Conservation (phyloP, 2,329 filamentous ascomycete genomes). For the Aureobasidium sp. region DNA sequence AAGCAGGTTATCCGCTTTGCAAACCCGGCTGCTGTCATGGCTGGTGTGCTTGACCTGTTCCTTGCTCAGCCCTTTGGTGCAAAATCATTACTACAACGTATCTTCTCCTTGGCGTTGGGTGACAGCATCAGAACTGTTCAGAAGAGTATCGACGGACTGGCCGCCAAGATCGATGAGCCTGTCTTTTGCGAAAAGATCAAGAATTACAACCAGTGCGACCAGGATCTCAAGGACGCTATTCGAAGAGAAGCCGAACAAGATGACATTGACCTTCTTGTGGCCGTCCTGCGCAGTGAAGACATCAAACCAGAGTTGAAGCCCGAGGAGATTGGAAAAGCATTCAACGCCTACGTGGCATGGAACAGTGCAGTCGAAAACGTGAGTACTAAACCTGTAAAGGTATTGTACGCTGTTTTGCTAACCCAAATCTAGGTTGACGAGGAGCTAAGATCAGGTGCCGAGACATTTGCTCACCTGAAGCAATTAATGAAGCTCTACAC, state of each 20-base stretch:
- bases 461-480: conserved; percentile 91
- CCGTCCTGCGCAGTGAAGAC: conserved; percentile 71
- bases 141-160: conserved; percentile 73
- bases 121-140: conserved; percentile 86
- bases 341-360: conserved; percentile 94
- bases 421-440: conserved; percentile 54
- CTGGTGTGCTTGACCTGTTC: conserved; percentile 89
- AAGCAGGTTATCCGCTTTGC: conserved; percentile 97
- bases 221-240: conserved; percentile 66
- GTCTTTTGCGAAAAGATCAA: conserved; percentile 75
- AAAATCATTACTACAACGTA: conserved; percentile 83
- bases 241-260: conserved; percentile 66
- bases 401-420: background rate
- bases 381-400: conserved; percentile 20
- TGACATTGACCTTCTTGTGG: conserved; percentile 76
- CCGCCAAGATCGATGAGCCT: conserved; percentile 70
- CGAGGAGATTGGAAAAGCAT: conserved; percentile 74
- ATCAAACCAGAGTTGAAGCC: conserved; percentile 64
- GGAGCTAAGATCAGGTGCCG: conserved; percentile 79
- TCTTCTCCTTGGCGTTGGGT: conserved; percentile 84
- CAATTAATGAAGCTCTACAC: conserved; percentile 89
- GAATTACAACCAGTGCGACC: conserved; percentile 67
- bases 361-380: conserved; percentile 85
- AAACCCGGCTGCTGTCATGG: conserved; percentile 95
- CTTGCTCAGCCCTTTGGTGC: conserved; percentile 90